Evolutionary conservation across 768 basidiomycete species (phyloP).

Genomic region (Tylopilus balloui): DNA sequence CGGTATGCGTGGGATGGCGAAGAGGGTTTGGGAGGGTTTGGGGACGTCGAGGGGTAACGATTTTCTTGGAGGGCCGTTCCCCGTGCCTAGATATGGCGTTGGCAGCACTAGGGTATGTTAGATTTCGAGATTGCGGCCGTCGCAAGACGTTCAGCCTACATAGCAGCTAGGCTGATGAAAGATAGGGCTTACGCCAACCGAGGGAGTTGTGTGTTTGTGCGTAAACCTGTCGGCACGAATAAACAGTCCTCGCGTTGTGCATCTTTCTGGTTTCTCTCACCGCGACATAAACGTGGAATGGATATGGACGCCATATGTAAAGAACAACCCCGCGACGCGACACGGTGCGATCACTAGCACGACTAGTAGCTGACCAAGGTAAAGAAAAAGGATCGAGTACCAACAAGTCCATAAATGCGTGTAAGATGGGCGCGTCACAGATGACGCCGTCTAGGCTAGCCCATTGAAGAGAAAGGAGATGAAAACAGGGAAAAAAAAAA

Average conservation of each 20-base stretch:
- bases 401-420: not conserved
- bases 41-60: slow-evolving; percentile 6
- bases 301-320: not conserved
- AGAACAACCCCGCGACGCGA: not conserved
- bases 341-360: not conserved
- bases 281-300: not conserved
- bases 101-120: too few species aligned
- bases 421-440: not conserved
- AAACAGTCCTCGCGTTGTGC: too few species aligned
- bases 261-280: not conserved
- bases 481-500: not conserved
- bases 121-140: too few species aligned
- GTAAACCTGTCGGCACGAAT: too few species aligned
- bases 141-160: not conserved
- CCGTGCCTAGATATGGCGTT: not conserved
- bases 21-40: slow-evolving; percentile 37
- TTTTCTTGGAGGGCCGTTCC: not conserved
- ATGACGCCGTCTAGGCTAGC: not conserved
- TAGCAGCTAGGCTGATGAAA: not conserved
- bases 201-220: too few species aligned
- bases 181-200: too few species aligned
- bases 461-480: not conserved
- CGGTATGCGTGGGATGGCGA: slow-evolving; percentile 45
- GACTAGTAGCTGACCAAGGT: not conserved
- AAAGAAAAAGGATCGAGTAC: too few species aligned